Conservation (phyloP, 2,329 filamentous ascomycete genomes). For the Botrytis cinerea region DNA sequence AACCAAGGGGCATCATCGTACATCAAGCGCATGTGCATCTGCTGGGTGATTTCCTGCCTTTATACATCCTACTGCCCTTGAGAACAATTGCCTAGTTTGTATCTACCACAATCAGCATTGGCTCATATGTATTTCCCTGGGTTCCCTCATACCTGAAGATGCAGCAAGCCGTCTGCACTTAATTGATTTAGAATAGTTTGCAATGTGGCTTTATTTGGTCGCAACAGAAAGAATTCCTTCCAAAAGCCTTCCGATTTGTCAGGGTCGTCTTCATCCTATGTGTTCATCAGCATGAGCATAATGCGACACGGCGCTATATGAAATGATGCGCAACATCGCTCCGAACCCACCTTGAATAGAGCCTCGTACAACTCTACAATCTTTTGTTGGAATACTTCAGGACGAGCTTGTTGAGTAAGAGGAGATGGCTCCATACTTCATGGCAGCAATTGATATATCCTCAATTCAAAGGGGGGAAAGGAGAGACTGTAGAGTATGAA, state of each 20-base stretch:
- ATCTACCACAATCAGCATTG: constrained; percentile 33
- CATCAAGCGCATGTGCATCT: constrained; percentile 82
- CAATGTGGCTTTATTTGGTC: constrained; percentile 72
- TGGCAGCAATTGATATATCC: constrained; percentile 31
- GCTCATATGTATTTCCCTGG: background rate
- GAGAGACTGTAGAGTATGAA: background rate
- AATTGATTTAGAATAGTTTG: constrained; percentile 69
- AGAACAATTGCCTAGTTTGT: constrained; percentile 64
- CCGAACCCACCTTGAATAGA: constrained; percentile 68
- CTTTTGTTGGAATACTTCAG: constrained; percentile 91
- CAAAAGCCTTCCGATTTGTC: constrained; percentile 90
- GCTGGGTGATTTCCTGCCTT: constrained; percentile 60
- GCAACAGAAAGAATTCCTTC: constrained; percentile 91
- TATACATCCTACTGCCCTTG: constrained; percentile 68
- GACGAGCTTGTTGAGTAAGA: constrained; percentile 86
- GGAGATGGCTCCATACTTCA: constrained; percentile 81
- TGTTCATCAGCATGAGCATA: constrained; percentile 30
- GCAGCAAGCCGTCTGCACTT: constrained; percentile 72
- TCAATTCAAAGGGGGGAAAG: background rate
- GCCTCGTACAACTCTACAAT: constrained; percentile 86
- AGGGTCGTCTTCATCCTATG: constrained; percentile 62
- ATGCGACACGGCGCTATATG: constrained; percentile 9
- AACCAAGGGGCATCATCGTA: constrained; percentile 48
- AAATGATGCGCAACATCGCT: constrained; percentile 20
- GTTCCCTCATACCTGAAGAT: constrained; percentile 60